Conservation (phyloP, 768 basidiomycete species). For the Russula ochroleuca region DNA sequence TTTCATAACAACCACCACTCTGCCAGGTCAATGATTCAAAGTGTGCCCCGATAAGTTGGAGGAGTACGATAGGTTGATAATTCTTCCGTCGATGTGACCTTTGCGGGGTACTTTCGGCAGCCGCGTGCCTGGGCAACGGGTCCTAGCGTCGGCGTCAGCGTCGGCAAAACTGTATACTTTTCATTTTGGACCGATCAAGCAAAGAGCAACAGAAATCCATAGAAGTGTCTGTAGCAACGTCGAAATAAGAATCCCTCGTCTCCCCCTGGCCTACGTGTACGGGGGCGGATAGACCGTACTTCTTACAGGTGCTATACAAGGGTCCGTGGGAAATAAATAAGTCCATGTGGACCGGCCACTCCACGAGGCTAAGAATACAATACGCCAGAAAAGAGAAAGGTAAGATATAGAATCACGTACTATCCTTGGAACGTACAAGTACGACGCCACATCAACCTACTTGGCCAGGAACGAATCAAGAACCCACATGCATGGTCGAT, state of each 20-base stretch:
- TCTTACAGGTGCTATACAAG: not conserved
- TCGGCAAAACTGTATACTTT: not conserved
- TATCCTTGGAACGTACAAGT: constrained; percentile 8
- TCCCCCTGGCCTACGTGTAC: not conserved
- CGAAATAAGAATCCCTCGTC: not conserved
- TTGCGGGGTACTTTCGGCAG: not conserved
- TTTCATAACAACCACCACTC: not conserved
- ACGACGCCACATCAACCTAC: constrained; percentile 5
- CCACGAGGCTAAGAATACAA: constrained; percentile 5
- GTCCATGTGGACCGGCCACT: constrained; percentile 1
- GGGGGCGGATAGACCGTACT: not conserved
- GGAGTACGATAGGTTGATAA: not conserved
- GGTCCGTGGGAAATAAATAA: constrained; percentile 3
- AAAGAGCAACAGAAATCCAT: not conserved
- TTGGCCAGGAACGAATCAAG: not conserved
- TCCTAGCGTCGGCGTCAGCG: not conserved
- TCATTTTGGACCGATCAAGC: not conserved
- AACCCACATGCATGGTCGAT: not conserved
- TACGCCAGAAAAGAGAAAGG: not conserved
- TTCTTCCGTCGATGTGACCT: not conserved
- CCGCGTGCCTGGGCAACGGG: not conserved
- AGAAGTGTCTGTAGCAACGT: not conserved
- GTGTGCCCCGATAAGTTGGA: not conserved
- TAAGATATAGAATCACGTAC: not conserved
- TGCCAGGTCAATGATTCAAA: not conserved